Evolutionary conservation across 306 rosid species (phyloP).

Genomic region (Glycine tomentella): DNA sequence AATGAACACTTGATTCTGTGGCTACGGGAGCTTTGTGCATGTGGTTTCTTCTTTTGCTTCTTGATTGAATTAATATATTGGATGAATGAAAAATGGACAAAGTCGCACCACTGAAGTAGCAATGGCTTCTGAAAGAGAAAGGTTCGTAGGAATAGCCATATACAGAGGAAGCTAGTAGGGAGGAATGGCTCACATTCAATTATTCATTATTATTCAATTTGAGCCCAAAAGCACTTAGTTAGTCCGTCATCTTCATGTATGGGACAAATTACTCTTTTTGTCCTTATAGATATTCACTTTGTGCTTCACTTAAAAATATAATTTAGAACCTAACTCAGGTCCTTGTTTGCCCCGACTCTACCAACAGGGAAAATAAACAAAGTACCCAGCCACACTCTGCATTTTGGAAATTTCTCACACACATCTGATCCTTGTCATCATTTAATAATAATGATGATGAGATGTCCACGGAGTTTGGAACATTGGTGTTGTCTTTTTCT

Average conservation of each 20-base stretch:
- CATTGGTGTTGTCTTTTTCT: too few relatives aligned
- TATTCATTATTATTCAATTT: not conserved
- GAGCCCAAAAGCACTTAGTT: not conserved
- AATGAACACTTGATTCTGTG: slow-evolving; percentile 20
- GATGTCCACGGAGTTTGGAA: too few relatives aligned
- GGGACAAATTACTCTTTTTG: slow-evolving; percentile 5
- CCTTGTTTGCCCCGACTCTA: not conserved
- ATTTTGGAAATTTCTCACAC: too few relatives aligned
- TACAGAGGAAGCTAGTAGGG: not conserved
- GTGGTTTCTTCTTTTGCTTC: not conserved
- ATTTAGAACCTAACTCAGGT: not conserved
- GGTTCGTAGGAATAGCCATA: not conserved
- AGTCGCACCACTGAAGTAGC: not conserved
- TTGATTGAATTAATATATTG: not conserved
- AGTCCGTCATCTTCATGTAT: slow-evolving; percentile 29
- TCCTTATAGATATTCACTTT: too few relatives aligned
- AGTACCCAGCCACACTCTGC: too few relatives aligned
- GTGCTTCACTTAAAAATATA: not conserved
- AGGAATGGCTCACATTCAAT: slow-evolving; percentile 23
- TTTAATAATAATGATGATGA: too few relatives aligned
- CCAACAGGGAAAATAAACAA: too few relatives aligned
- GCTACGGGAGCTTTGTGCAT: slow-evolving; percentile 22
- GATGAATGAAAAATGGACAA: slow-evolving; percentile 28
- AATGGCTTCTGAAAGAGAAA: slow-evolving; percentile 32
- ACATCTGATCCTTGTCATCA: too few relatives aligned